phyloP scores from a whole-genome alignment of 2,329 filamentous ascomycete species.

The Aspergillus sp. region DNA sequence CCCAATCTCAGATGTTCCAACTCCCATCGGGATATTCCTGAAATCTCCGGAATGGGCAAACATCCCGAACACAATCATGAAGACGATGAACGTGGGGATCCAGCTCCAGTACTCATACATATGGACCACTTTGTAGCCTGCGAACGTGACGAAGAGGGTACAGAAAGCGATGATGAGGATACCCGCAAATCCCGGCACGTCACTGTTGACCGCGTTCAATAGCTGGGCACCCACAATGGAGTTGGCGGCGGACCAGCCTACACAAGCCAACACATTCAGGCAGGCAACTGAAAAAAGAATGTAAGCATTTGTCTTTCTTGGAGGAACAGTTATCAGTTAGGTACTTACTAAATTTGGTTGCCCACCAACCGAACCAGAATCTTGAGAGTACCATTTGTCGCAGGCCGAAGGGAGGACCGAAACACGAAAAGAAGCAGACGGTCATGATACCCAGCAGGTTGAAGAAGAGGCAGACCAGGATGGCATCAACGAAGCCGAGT shows the following conservation, averaged over 20 bases:
- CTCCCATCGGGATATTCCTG: conserved; percentile 58
- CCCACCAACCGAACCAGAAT: conserved; percentile 73
- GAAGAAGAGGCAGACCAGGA: conserved; percentile 71
- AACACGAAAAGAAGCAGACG: conserved; percentile 75
- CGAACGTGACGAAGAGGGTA: conserved; percentile 69
- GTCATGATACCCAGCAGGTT: conserved; percentile 71
- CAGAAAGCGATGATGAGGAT: conserved; percentile 70
- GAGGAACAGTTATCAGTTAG: background rate
- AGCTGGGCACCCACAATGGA: conserved; percentile 78
- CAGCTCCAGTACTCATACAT: conserved; percentile 73
- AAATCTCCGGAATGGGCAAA: conserved; percentile 69
- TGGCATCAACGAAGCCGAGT: conserved; percentile 71
- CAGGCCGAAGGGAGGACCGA: conserved; percentile 71
- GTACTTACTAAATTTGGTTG: conserved; percentile 64
- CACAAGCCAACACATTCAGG: conserved; percentile 68
- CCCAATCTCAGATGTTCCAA: conserved; percentile 61
- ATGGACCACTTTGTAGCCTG: conserved; percentile 75
- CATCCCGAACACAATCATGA: conserved; percentile 67
- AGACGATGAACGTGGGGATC: conserved; percentile 71
- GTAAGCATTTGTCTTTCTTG: background rate
- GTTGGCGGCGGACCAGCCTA: conserved; percentile 77
- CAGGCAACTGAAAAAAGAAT: conserved; percentile 54
- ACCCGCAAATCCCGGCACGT: conserved; percentile 70
- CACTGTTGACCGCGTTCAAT: conserved; percentile 68
- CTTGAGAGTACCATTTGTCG: conserved; percentile 79